Conservation (phyloP, 2,329 filamentous ascomycete species). For the Alternaria panax region DNA sequence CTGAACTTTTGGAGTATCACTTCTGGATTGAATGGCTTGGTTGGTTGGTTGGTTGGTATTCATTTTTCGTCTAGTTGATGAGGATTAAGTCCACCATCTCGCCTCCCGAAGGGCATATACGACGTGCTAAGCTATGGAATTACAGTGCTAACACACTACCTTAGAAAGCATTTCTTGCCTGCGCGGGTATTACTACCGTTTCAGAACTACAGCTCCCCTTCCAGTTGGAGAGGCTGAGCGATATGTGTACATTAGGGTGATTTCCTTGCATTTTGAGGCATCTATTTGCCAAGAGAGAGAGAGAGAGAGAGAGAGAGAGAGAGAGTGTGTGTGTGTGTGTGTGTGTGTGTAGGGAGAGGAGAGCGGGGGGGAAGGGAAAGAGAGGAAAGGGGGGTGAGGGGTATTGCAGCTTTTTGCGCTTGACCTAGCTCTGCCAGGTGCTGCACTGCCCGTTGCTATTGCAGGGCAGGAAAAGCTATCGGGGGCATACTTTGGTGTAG, state of each 20-base stretch:
- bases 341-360: too few relatives aligned
- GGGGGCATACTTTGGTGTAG: conserved; percentile 5
- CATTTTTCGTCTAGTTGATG: too few relatives aligned
- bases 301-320: too few relatives aligned
- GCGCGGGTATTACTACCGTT: too few relatives aligned
- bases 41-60: conserved; percentile 12
- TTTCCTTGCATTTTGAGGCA: too few relatives aligned
- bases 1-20: background rate
- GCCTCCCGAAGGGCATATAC: conserved; percentile 9
- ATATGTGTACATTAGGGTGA: too few relatives aligned
- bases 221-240: too few relatives aligned
- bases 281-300: conserved; percentile 3
- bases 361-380: background rate
- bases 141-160: too few relatives aligned
- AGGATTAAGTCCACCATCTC: conserved; percentile 8
- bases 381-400: background rate
- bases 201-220: too few relatives aligned
- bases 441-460: conserved; percentile 2
- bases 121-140: conserved; percentile 9
- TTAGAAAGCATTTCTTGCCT: too few relatives aligned
- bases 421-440: conserved; percentile 2
- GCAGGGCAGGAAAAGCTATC: background rate
- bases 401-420: conserved; percentile 2
- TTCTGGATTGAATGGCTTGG: background rate
- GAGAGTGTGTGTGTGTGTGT: background rate